Evolutionary conservation across 495 filamentous ascomycete genomes (phyloP).

Genomic region (Aspergillus bertholletiae): DNA sequence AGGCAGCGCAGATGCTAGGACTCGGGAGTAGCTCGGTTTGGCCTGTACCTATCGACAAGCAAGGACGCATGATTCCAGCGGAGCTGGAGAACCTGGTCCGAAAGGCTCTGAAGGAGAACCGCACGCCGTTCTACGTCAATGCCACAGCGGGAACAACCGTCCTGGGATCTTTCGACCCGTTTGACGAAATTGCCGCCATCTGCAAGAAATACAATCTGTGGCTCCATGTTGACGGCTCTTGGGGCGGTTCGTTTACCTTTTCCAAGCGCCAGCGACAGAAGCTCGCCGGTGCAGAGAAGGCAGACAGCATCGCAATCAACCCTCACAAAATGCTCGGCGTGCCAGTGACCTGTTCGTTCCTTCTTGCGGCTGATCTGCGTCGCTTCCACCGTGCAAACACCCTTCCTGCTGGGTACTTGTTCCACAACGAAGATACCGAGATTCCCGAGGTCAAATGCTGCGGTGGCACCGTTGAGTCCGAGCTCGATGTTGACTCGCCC

Average conservation of each 20-base stretch:
- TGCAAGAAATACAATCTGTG: slow-evolving; percentile 72
- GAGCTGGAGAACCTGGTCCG: slow-evolving; percentile 60
- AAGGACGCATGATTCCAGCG: slow-evolving; percentile 65
- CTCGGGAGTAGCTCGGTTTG: slow-evolving; percentile 72
- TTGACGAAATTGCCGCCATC: slow-evolving; percentile 65
- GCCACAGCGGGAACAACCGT: slow-evolving; percentile 95
- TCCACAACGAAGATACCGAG: slow-evolving; percentile 55
- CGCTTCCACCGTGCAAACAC: slow-evolving; percentile 80
- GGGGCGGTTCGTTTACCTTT: slow-evolving; percentile 86
- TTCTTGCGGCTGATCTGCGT: slow-evolving; percentile 70
- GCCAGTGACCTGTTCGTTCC: slow-evolving; percentile 85
- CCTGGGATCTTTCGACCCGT: slow-evolving; percentile 82
- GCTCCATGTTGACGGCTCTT: slow-evolving; percentile 88
- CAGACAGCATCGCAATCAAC: slow-evolving; percentile 79
- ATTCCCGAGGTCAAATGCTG: not conserved
- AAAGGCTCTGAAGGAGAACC: slow-evolving; percentile 56
- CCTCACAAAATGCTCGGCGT: slow-evolving; percentile 97
- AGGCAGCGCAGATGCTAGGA: slow-evolving; percentile 83
- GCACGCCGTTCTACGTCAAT: slow-evolving; percentile 91
- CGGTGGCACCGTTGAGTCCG: slow-evolving; percentile 20
- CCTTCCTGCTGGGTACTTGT: slow-evolving; percentile 82
- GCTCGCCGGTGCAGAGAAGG: slow-evolving; percentile 65
- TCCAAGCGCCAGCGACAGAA: slow-evolving; percentile 59
- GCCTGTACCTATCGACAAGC: slow-evolving; percentile 67
- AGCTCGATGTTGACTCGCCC: slow-evolving; percentile 32